These are phyloP conservation scores for Dovyalis caffra DNA, from an alignment of 345 rosid genomes.

Conservation along the genomic window DNA sequence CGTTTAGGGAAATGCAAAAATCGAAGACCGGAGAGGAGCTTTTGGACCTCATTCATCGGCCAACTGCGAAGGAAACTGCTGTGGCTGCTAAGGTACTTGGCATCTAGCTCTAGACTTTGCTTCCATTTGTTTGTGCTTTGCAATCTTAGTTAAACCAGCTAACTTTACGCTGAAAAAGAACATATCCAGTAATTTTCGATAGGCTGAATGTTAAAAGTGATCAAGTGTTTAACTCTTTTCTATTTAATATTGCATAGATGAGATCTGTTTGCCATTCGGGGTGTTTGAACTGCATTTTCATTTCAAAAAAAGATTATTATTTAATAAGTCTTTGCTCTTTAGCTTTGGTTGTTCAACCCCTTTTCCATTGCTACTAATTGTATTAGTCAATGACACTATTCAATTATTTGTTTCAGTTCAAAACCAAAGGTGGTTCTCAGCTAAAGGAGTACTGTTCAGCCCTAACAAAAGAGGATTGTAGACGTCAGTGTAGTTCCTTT, in stretches of 20 bases:
- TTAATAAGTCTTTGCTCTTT: background rate
- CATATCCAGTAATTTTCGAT: background rate
- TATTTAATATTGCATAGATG: background rate
- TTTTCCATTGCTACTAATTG: background rate
- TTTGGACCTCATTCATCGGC: conserved; percentile 82
- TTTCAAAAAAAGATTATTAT: background rate
- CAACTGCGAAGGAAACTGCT: conserved; percentile 94
- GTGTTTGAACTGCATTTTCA: background rate
- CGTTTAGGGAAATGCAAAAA: conserved; percentile 82
- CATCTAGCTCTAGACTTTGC: background rate
- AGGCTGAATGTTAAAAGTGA: background rate
- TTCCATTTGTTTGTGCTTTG: conserved; percentile 1
- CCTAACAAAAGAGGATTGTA: conserved; percentile 92
- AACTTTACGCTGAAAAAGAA: background rate
- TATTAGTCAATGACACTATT: conserved; percentile 8
- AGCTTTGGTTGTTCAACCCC: background rate
- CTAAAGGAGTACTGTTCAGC: conserved; percentile 91
- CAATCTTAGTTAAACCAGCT: background rate
- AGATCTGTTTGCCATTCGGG: background rate
- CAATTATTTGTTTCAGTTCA: conserved; percentile 55
- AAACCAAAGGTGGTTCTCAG: conserved; percentile 97
- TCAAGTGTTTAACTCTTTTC: background rate
- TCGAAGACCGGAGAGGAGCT: conserved; percentile 93
- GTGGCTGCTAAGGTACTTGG: conserved; percentile 77
- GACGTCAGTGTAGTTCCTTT: conserved; percentile 76